Percentiles rank a stretch among this genome's conserved stretches.
These are phyloP conservation scores for Diaporthe ampelina DNA, from an alignment of 2,329 filamentous ascomycete species.

Conservation along the genomic window DNA sequence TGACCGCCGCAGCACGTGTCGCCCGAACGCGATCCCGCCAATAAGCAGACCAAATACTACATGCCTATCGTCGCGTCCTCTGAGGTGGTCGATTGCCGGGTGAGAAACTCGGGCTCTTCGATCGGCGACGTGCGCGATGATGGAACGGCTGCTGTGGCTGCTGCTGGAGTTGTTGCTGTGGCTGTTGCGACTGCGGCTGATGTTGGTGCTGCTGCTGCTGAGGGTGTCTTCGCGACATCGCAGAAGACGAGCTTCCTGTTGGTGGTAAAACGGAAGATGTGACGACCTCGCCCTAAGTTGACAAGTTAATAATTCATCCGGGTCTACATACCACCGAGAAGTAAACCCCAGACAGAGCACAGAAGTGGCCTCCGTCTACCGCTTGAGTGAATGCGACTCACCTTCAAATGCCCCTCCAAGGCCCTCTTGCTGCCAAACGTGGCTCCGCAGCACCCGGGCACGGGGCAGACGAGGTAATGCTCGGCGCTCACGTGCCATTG, in stretches of 20 bases:
- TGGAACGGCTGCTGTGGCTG: background rate
- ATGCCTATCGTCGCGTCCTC: conserved; percentile 9
- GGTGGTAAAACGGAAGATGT: background rate
- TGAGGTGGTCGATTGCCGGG: conserved; percentile 14
- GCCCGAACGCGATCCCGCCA: too few species aligned
- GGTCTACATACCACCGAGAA: too few species aligned
- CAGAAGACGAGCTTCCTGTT: background rate
- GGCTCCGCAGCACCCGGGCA: conserved; percentile 54
- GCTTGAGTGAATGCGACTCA: background rate
- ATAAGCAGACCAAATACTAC: background rate
- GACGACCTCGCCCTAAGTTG: background rate
- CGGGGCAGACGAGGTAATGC: conserved; percentile 59
- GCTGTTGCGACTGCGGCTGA: background rate
- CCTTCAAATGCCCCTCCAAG: conserved; percentile 54
- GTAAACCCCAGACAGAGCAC: background rate
- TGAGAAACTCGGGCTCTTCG: conserved; percentile 30
- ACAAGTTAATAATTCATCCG: background rate
- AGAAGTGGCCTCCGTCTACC: background rate
- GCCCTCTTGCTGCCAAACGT: conserved; percentile 52
- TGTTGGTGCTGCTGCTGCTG: background rate
- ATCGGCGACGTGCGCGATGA: conserved; percentile 20
- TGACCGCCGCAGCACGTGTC: background rate
- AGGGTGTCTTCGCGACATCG: background rate
- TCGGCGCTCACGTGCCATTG: conserved; percentile 60
- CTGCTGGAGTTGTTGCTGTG: background rate